phyloP scores from a whole-genome alignment of 352 stramenopile genomes.

The Pythium oligandrum region DNA sequence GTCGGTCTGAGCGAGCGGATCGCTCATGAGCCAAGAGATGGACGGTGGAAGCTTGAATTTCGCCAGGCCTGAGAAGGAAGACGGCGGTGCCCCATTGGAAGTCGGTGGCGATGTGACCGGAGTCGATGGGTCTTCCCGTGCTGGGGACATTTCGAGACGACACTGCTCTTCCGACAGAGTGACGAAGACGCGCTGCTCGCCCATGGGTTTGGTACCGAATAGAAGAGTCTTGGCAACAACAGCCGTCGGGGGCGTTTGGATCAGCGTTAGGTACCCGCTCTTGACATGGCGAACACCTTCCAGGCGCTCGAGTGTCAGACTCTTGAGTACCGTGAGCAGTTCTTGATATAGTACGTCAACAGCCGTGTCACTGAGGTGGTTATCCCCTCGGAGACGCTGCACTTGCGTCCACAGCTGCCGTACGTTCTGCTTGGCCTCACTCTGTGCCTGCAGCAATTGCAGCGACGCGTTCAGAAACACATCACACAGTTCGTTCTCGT shows the following conservation, averaged over 20 bases:
- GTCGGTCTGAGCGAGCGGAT: constrained; percentile 22
- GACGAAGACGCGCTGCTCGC: constrained; percentile 39
- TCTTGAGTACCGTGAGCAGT: constrained; percentile 34
- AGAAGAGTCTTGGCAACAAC: constrained; percentile 12
- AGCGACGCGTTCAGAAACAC: constrained; percentile 58
- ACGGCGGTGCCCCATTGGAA: not conserved
- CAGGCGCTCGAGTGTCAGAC: constrained; percentile 54
- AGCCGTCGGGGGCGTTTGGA: constrained; percentile 29
- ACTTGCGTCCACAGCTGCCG: constrained; percentile 61
- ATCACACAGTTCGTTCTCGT: constrained; percentile 14
- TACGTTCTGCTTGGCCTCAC: constrained; percentile 45
- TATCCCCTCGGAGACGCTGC: constrained; percentile 45
- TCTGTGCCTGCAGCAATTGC: constrained; percentile 60
- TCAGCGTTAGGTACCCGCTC: constrained; percentile 40
- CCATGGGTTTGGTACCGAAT: constrained; percentile 7
- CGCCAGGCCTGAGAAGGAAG: constrained; percentile 15
- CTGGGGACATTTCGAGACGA: constrained; percentile 47
- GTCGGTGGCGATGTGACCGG: not conserved
- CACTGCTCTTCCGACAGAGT: constrained; percentile 52
- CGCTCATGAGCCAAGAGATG: constrained; percentile 47
- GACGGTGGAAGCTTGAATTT: constrained; percentile 45
- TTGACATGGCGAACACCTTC: constrained; percentile 40
- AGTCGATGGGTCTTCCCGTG: constrained; percentile 12
- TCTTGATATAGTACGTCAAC: constrained; percentile 32
- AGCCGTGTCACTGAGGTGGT: constrained; percentile 26